These are phyloP conservation scores for Xerocomellus amylosporus DNA, from an alignment of 768 basidiomycete genomes.

Conservation along the genomic window DNA sequence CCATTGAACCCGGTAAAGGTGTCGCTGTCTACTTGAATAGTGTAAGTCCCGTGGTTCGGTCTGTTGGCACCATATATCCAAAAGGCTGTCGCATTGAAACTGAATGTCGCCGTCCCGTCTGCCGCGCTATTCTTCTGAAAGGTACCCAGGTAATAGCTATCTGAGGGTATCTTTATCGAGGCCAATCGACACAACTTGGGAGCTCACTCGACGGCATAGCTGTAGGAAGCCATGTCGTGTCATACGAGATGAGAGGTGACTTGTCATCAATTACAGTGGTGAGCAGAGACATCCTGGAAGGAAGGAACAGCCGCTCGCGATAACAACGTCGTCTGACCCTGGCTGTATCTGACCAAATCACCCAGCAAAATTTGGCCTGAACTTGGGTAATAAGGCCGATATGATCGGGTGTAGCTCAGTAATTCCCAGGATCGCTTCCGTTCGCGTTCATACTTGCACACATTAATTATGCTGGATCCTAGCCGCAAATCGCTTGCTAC, in stretches of 20 bases:
- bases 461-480: no score
- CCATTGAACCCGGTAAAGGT: conserved; percentile 33
- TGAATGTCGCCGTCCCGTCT: conserved; percentile 39
- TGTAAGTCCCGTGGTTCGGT: conserved; percentile 44
- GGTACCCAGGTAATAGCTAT: conserved; percentile 39
- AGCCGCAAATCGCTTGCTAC: no score
- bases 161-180: background rate
- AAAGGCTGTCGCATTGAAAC: conserved; percentile 49
- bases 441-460: no score
- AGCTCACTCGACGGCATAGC: conserved; percentile 18
- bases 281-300: conserved; percentile 21
- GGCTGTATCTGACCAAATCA: background rate
- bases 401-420: background rate
- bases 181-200: background rate
- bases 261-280: conserved; percentile 29
- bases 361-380: background rate
- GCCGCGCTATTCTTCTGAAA: conserved; percentile 35
- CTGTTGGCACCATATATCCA: conserved; percentile 51
- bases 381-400: background rate
- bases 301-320: background rate
- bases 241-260: conserved; percentile 31
- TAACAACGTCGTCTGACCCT: background rate
- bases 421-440: conserved; percentile 1
- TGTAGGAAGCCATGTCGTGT: conserved; percentile 20
- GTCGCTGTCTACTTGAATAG: conserved; percentile 40